Evolutionary conservation across 306 rosid genomes (phyloP).

Genomic region (Oxytropis ochrocephala): DNA sequence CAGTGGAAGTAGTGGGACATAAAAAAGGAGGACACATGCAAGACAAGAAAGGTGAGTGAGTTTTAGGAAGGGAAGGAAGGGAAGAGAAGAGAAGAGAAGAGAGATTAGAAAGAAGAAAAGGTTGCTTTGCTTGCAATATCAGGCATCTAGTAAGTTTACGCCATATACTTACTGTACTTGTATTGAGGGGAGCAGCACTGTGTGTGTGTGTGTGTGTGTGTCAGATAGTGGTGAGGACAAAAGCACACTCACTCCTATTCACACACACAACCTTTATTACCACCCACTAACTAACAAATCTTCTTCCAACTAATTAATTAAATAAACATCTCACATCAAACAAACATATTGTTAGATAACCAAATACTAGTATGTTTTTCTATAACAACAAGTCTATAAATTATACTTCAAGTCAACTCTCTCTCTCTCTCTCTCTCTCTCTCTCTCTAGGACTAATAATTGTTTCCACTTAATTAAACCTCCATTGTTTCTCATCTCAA

Average conservation of each 20-base stretch:
- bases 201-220: conserved; percentile 27
- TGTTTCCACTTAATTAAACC: no score
- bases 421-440: not conserved
- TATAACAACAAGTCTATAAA: no score
- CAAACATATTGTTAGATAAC: no score
- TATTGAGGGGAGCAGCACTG: conserved; percentile 32
- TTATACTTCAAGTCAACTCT: not conserved
- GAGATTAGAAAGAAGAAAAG: not conserved
- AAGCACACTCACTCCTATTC: not conserved
- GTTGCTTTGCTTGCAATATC: conserved; percentile 77
- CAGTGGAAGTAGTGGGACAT: conserved; percentile 1
- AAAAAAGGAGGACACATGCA: conserved; percentile 24
- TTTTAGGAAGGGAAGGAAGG: conserved; percentile 7
- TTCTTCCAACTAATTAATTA: no score
- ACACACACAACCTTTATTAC: not conserved
- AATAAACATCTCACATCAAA: no score
- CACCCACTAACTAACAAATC: no score
- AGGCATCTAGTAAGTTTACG: conserved; percentile 55
- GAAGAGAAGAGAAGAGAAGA: not conserved
- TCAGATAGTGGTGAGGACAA: conserved; percentile 52
- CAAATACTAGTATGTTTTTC: no score
- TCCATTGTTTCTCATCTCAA: no score
- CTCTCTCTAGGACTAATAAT: no score
- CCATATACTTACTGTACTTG: no score
- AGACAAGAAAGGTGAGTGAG: conserved; percentile 21